Evolutionary conservation across 164 flowering plant genomes (phyloP), one percentile per base, ranked within the genome.

Genomic region (Amborella trichopoda): DNA sequence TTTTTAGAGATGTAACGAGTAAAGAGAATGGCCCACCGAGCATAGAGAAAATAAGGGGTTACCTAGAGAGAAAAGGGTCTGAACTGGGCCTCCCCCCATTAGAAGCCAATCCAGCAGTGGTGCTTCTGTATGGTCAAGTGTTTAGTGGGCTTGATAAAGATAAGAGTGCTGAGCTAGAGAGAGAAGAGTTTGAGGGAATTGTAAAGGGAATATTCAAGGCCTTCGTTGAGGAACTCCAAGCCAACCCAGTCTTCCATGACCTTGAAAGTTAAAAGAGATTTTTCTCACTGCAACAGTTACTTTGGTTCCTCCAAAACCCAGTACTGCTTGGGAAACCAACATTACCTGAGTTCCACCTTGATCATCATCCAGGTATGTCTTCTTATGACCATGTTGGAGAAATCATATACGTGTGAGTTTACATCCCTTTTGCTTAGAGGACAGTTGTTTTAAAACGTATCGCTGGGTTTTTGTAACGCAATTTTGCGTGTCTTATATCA

Each of bases 21-120:
- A 28, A 25, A 16, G 43, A 52, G 14, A 50, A 66, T 28, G 55
- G 48, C 16, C 45, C 20, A 26, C 49, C 43, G 17, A 58, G 33
- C 47, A 39, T 36, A 53, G 69, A 60, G 33, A 19, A 33, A 27
- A 59, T 76, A 20, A 58, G 71, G 57, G 39, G 16, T 34, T 67
- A 55, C 44, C 68, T 83, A 27, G 77, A 72, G 73, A 59, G 64
- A 60, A 55, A 69, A 36, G 69, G 73, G 13, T 23, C 40, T 24
- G 68, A 57, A 25, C 32, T 77, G 44, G 81, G 87, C 38, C 55
- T 76, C 52, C 83, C 85, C 44, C 71, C 75, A 24, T 33, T 50
- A 22, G 69, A 76, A 55, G 64, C 68, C 50, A 66, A 74, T 55
- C 81, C 74, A 40, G 63, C 75, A 1, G 67, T 66, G 36, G 45